Conservation (phyloP, 208 protist species). For the Trypanosoma theileri region DNA sequence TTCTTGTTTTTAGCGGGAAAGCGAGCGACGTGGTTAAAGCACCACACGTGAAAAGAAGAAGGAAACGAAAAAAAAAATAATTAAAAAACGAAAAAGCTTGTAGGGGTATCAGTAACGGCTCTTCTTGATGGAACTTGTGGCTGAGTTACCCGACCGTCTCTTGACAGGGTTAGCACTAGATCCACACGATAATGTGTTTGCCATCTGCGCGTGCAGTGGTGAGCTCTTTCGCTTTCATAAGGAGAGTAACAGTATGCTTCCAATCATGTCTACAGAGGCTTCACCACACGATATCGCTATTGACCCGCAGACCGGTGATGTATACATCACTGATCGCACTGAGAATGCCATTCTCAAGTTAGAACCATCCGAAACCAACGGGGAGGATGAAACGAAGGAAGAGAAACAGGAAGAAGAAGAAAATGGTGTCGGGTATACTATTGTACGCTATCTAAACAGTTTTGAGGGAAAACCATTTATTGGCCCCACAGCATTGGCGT, state of each 20-base stretch:
- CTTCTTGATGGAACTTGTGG: conserved; percentile 60
- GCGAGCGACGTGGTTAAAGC: neutral
- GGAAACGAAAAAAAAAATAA: too few relatives aligned
- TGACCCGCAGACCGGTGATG: conserved; percentile 29
- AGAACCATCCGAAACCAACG: neutral
- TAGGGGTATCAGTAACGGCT: too few relatives aligned
- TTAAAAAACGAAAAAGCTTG: too few relatives aligned
- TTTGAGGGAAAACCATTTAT: conserved; percentile 50
- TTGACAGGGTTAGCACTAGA: conserved; percentile 41
- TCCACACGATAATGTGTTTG: conserved; percentile 37
- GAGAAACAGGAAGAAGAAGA: conserved; percentile 4
- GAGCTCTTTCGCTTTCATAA: conserved; percentile 42
- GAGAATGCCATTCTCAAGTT: conserved; percentile 34
- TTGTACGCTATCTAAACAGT: conserved; percentile 30
- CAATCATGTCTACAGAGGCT: conserved; percentile 35
- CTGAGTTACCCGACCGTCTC: conserved; percentile 36
- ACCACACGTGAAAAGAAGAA: too few relatives aligned
- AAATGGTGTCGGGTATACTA: conserved; percentile 1
- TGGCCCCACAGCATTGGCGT: conserved; percentile 44
- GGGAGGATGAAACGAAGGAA: neutral
- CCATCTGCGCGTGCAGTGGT: conserved; percentile 49
- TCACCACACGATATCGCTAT: conserved; percentile 26
- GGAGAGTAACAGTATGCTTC: conserved; percentile 13
- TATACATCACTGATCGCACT: conserved; percentile 36
- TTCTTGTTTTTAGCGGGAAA: neutral